Conservation (phyloP, 306 rosid species). For the Cicer bijugum region DNA sequence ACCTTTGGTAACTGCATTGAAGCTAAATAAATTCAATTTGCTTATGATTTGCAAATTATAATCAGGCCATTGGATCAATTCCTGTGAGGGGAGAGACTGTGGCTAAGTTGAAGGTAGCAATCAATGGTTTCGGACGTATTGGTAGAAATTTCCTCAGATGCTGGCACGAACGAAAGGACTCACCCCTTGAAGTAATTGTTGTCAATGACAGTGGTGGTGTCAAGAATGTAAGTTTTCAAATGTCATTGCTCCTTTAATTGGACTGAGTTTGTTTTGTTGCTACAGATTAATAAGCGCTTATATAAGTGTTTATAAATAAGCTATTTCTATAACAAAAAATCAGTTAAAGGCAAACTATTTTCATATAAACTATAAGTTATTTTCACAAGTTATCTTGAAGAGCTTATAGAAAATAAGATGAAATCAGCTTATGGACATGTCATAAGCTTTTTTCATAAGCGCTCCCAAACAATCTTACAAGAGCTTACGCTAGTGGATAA, state of each 20-base stretch:
- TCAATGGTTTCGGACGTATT: slow-evolving; percentile 96
- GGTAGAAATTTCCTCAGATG: slow-evolving; percentile 97
- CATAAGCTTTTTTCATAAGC: too few relatives aligned
- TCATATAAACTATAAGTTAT: too few relatives aligned
- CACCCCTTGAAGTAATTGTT: slow-evolving; percentile 88
- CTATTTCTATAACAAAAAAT: too few relatives aligned
- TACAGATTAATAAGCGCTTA: not conserved
- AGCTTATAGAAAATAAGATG: too few relatives aligned
- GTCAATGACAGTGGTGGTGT: slow-evolving; percentile 99
- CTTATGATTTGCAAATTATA: slow-evolving; percentile 27
- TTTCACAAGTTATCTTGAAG: too few relatives aligned
- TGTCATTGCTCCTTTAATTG: slow-evolving; percentile 13
- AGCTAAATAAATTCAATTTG: slow-evolving; percentile 20
- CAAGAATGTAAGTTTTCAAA: slow-evolving; percentile 69
- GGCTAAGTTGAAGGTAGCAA: slow-evolving; percentile 98
- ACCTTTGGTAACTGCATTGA: not conserved
- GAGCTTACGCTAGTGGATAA: too few relatives aligned
- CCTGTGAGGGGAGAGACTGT: slow-evolving; percentile 75
- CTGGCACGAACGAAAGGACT: slow-evolving; percentile 94
- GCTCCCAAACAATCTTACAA: too few relatives aligned
- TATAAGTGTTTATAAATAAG: too few relatives aligned
- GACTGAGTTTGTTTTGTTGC: slow-evolving; percentile 32
- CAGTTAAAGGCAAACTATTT: too few relatives aligned
- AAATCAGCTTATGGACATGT: too few relatives aligned
- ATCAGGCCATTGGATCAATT: slow-evolving; percentile 63